These are phyloP conservation scores for Zalaria sp. DNA, from an alignment of 2,329 filamentous ascomycete genomes.

Conservation along the genomic window DNA sequence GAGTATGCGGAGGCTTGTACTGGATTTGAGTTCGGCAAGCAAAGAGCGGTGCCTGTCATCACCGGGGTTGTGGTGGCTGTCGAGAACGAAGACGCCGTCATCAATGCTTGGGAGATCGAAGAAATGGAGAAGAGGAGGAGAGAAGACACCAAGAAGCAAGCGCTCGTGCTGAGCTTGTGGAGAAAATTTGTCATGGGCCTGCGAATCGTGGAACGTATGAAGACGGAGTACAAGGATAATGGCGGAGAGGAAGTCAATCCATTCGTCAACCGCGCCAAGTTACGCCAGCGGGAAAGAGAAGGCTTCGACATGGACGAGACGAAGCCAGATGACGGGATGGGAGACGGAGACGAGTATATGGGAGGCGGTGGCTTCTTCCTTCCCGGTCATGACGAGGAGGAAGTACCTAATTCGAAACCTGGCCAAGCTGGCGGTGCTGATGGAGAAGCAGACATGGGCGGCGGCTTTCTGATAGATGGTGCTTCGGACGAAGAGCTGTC, in stretches of 20 bases:
- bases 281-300: constrained; percentile 9
- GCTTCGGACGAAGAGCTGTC: constrained; percentile 20
- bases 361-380: constrained; percentile 28
- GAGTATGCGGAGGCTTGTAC: constrained; percentile 91
- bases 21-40: constrained; percentile 90
- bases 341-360: constrained; percentile 8
- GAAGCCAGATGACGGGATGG: constrained; percentile 3
- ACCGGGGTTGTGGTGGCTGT: constrained; percentile 78
- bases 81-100: constrained; percentile 60
- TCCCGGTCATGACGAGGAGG: constrained; percentile 20
- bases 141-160: constrained; percentile 71
- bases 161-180: constrained; percentile 63
- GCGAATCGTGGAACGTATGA: constrained; percentile 65
- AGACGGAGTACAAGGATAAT: constrained; percentile 57
- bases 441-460: constrained; percentile 15
- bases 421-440: constrained; percentile 10
- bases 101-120: constrained; percentile 59
- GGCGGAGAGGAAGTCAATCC: constrained; percentile 40
- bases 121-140: constrained; percentile 66
- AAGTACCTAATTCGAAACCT: constrained; percentile 16
- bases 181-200: constrained; percentile 76
- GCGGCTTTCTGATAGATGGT: constrained; percentile 21
- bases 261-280: constrained; percentile 28
- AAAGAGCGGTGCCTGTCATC: constrained; percentile 85
- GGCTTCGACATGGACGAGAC: constrained; percentile 8